Evolutionary conservation across 306 rosid species (phyloP).

Genomic region (Glycyrrhiza uralensis): DNA sequence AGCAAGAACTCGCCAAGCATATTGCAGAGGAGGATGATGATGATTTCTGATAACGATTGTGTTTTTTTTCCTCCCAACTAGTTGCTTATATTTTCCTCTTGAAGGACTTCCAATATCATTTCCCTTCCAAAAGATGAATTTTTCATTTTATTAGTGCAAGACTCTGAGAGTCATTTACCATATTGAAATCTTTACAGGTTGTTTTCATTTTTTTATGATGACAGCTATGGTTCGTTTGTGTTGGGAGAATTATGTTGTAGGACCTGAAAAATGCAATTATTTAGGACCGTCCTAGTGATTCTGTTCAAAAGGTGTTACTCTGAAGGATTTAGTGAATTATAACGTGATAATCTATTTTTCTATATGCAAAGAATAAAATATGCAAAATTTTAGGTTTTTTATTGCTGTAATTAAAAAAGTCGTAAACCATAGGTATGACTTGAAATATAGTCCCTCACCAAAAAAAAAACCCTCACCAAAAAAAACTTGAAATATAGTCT

Average conservation of each 20-base stretch:
- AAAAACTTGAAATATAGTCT: no score
- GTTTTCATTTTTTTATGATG: conserved; percentile 11
- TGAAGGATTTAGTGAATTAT: conserved; percentile 9
- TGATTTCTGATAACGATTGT: conserved; percentile 35
- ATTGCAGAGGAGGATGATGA: conserved; percentile 65
- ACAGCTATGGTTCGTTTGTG: conserved; percentile 2
- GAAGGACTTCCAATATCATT: conserved; percentile 21
- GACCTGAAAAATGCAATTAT: neutral
- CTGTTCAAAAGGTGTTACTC: neutral
- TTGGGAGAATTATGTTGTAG: conserved; percentile 6
- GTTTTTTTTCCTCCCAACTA: neutral
- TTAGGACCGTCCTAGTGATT: neutral
- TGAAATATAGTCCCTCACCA: no score
- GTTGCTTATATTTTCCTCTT: conserved; percentile 15
- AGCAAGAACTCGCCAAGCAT: conserved; percentile 61
- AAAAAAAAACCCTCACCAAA: no score
- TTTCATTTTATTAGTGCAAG: conserved; percentile 18
- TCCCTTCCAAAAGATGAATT: neutral
- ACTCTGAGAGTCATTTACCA: conserved; percentile 9
- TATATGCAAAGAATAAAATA: no score
- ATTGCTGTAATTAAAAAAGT: no score
- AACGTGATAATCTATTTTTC: neutral
- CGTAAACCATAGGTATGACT: no score
- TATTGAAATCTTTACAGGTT: conserved; percentile 3
- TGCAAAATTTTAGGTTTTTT: no score